Percentiles rank a stretch among this genome's conserved stretches.
Conservation (phyloP, 2,329 filamentous ascomycete genomes). For the Periconia macrospinosa region DNA sequence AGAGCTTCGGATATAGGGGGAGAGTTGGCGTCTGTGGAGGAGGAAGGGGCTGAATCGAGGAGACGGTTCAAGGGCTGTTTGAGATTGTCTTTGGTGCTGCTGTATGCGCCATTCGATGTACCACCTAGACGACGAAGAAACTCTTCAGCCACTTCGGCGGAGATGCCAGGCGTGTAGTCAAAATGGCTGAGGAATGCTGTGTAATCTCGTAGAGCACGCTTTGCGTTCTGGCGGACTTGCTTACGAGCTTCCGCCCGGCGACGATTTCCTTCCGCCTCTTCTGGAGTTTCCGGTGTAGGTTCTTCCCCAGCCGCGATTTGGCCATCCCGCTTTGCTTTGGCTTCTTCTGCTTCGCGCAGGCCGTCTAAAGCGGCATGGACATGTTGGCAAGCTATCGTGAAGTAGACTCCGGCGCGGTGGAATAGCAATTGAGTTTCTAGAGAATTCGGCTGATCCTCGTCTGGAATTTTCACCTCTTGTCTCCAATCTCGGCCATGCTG, state of each 20-base stretch:
- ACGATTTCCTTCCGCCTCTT: conserved; percentile 52
- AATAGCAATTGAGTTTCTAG: conserved; percentile 75
- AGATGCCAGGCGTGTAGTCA: conserved; percentile 75
- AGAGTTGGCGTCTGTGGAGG: conserved; percentile 10
- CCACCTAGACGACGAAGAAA: conserved; percentile 44
- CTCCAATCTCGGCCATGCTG: conserved; percentile 50
- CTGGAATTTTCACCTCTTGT: conserved; percentile 56
- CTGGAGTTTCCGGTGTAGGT: conserved; percentile 41
- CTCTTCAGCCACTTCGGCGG: conserved; percentile 60
- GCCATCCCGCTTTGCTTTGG: conserved; percentile 26
- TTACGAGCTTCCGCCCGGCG: conserved; percentile 64
- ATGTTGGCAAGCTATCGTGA: conserved; percentile 70
- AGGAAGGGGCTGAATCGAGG: conserved; percentile 22
- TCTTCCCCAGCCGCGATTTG: conserved; percentile 29
- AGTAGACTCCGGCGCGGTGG: conserved; percentile 71
- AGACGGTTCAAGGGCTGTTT: conserved; percentile 23
- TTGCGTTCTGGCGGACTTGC: conserved; percentile 72
- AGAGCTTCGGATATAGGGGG: conserved; percentile 45
- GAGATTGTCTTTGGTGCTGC: conserved; percentile 15
- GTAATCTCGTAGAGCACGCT: conserved; percentile 75
- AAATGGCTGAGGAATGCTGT: conserved; percentile 71
- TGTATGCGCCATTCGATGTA: conserved; percentile 16
- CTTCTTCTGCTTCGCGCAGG: conserved; percentile 43
- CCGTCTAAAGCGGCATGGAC: conserved; percentile 61
- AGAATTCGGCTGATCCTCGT: conserved; percentile 72